Percentiles rank a stretch among this genome's conserved stretches.
Evolutionary conservation across 2,329 filamentous ascomycete species (phyloP).

Genomic region (Pseudocercospora vitis): DNA sequence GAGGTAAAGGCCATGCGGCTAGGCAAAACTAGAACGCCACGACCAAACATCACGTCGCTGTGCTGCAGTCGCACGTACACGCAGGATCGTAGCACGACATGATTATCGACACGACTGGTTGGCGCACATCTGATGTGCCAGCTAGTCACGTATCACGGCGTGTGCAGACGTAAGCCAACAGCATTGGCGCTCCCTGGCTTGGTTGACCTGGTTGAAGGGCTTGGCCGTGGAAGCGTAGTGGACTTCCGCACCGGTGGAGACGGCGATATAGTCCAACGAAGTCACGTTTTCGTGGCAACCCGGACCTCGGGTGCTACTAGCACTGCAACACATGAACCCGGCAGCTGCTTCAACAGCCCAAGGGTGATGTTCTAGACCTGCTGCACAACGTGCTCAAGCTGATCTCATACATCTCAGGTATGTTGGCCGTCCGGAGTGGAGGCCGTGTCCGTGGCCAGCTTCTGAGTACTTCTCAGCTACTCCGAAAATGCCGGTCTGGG

Average conservation of each 20-base stretch:
- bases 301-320: conserved; percentile 3
- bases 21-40: conserved; percentile 3
- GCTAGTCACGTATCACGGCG: neutral
- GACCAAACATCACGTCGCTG: neutral
- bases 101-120: neutral
- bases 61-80: neutral
- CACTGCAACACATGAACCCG: neutral
- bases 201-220: conserved; percentile 3
- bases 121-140: neutral
- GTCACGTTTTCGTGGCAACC: neutral
- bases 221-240: neutral
- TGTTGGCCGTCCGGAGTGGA: neutral
- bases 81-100: neutral
- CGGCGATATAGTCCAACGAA: neutral
- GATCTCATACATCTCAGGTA: neutral
- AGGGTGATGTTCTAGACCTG: conserved; percentile 1
- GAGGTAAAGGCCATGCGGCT: neutral
- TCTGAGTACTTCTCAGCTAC: too few relatives aligned
- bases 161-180: neutral
- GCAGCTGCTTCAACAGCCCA: neutral
- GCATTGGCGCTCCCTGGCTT: conserved; percentile 6
- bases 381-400: neutral
- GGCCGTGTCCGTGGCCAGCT: too few relatives aligned
- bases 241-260: neutral
- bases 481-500: neutral